Conservation (phyloP, 2,329 filamentous ascomycete species). For the Trichoderma atroviride region DNA sequence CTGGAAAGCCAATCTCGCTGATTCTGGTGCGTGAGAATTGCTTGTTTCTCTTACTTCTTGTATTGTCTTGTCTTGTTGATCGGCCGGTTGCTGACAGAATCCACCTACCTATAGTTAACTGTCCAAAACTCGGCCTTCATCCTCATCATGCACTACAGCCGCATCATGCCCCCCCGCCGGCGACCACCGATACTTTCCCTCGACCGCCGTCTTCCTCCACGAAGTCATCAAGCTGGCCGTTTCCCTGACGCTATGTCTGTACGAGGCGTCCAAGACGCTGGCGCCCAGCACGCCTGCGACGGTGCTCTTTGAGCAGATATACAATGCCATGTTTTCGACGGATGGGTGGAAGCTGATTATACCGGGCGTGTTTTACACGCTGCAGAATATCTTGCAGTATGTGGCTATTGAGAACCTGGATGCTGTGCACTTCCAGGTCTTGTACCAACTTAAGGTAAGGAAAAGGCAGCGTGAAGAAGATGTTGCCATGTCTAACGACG, state of each 20-base stretch:
- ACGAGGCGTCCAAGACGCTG: conserved; percentile 78
- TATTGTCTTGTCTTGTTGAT: no score
- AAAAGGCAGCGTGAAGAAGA: conserved; percentile 4
- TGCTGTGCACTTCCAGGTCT: conserved; percentile 88
- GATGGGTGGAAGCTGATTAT: conserved; percentile 96
- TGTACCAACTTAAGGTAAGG: conserved; percentile 81
- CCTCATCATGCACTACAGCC: conserved; percentile 88
- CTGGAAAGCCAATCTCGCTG: conserved; percentile 32
- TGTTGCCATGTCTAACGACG: not conserved
- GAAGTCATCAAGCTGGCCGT: conserved; percentile 89
- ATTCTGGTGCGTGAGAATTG: conserved; percentile 33
- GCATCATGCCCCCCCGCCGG: conserved; percentile 84
- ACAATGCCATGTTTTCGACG: conserved; percentile 77
- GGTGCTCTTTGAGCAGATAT: conserved; percentile 77
- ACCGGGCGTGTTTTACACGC: conserved; percentile 82
- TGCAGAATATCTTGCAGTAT: conserved; percentile 94
- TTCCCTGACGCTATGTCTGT: conserved; percentile 82
- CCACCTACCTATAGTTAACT: conserved; percentile 70
- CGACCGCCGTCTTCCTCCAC: conserved; percentile 90
- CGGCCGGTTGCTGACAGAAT: not conserved
- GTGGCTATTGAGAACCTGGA: conserved; percentile 88
- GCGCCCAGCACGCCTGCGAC: conserved; percentile 80
- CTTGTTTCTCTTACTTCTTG: no score
- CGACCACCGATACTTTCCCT: conserved; percentile 88
- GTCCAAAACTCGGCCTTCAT: conserved; percentile 76